phyloP scores from a whole-genome alignment of 2,329 filamentous ascomycete species.

The Trichoderma cornu-damae region DNA sequence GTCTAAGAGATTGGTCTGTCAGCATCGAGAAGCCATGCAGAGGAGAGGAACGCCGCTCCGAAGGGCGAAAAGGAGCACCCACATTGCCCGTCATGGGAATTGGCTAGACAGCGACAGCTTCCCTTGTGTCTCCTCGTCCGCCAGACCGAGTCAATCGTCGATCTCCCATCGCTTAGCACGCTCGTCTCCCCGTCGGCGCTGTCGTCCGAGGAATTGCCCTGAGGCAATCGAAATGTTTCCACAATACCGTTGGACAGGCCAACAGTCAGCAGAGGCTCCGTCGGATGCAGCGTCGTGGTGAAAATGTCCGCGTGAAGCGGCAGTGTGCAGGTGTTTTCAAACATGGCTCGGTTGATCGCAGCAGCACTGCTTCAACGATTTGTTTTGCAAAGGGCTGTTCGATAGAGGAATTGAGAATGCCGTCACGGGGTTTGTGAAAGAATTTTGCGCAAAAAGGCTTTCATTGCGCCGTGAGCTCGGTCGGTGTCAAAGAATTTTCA shows the following conservation, averaged over 20 bases:
- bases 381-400: neutral
- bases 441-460: neutral
- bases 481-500: neutral
- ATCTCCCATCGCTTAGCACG: slow-evolving; percentile 57
- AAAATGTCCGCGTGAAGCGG: slow-evolving; percentile 85
- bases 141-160: slow-evolving; percentile 79
- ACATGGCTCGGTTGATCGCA: slow-evolving; percentile 49
- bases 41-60: neutral
- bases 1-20: slow-evolving; percentile 34
- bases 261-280: slow-evolving; percentile 76
- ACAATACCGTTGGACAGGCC: slow-evolving; percentile 83
- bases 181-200: slow-evolving; percentile 47
- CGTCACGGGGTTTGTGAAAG: neutral
- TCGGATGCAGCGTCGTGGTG: slow-evolving; percentile 78
- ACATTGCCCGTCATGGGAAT: slow-evolving; percentile 70
- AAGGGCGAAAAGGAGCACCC: slow-evolving; percentile 34
- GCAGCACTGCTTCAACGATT: neutral
- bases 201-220: slow-evolving; percentile 46
- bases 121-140: slow-evolving; percentile 86
- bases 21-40: slow-evolving; percentile 2
- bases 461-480: neutral
- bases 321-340: slow-evolving; percentile 87
- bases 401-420: neutral
- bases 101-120: slow-evolving; percentile 78
- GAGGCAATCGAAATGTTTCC: slow-evolving; percentile 70